A percentile compares a stretch with the other conserved stretches of the same genome.
phyloP scores from a whole-genome alignment of 1,284 basidiomycete genomes.

The Trichosporon asahii region DNA sequence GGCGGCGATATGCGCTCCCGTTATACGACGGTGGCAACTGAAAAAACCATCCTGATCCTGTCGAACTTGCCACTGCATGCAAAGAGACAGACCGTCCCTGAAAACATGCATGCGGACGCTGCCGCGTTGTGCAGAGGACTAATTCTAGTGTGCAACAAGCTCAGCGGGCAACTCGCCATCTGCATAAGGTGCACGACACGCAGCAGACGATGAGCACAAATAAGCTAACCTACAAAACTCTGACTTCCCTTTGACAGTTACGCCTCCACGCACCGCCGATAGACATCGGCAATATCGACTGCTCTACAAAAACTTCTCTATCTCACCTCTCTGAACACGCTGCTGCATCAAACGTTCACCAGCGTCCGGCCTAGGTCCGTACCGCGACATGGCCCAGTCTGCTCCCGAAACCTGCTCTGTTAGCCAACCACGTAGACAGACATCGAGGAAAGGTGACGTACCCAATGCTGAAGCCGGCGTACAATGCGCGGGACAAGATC shows the following conservation, averaged over 20 bases:
- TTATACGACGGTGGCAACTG: neutral
- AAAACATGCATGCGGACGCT: neutral
- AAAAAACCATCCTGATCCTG: neutral
- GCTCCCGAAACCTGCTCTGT: constrained; percentile 34
- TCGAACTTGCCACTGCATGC: neutral
- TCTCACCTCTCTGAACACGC: neutral
- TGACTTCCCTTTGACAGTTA: neutral
- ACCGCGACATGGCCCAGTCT: constrained; percentile 39
- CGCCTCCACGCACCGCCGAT: neutral
- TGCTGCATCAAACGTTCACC: constrained; percentile 16
- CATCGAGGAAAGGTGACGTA: constrained; percentile 19
- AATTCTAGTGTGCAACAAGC: neutral
- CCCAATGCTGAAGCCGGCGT: constrained; percentile 41
- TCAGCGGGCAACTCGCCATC: neutral
- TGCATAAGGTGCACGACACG: neutral
- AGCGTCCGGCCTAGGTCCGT: constrained; percentile 38
- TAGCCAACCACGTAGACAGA: neutral
- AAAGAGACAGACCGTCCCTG: neutral
- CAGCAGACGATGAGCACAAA: neutral
- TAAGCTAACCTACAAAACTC: neutral
- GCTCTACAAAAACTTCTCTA: neutral
- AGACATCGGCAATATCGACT: neutral
- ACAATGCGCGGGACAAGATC: constrained; percentile 43
- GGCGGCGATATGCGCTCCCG: constrained; percentile 1
- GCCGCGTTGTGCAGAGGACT: neutral